phyloP scores from a whole-genome alignment of 768 basidiomycete genomes.

The Brasilioporus rufonigricans region DNA sequence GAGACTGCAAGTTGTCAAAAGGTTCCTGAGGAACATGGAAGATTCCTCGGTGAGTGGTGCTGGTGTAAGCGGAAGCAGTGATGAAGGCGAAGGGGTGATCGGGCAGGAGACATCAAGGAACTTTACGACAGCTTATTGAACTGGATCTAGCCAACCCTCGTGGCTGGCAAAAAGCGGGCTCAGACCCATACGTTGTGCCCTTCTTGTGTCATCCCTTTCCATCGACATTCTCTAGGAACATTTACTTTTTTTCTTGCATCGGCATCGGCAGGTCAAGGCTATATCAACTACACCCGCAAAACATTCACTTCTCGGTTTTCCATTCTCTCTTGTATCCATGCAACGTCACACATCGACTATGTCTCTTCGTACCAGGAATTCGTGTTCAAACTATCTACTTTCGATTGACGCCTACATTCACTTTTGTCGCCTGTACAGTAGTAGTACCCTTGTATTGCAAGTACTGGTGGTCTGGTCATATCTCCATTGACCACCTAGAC shows the following conservation, averaged over 20 bases:
- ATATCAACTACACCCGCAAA: slow-evolving; percentile 12
- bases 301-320: slow-evolving; percentile 1
- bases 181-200: background rate
- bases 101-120: slow-evolving; percentile 53
- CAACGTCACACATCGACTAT: background rate
- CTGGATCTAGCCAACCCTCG: background rate
- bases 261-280: slow-evolving; percentile 1
- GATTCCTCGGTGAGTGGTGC: slow-evolving; percentile 19
- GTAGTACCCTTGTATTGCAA: slow-evolving; percentile 1
- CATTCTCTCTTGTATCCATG: slow-evolving; percentile 7
- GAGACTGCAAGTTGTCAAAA: slow-evolving; percentile 74
- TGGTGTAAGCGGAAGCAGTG: slow-evolving; percentile 9
- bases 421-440: slow-evolving; percentile 11
- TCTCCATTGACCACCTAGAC: background rate
- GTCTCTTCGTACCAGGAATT: slow-evolving; percentile 7
- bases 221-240: slow-evolving; percentile 13
- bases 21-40: slow-evolving; percentile 43
- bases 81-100: slow-evolving; percentile 44
- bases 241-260: slow-evolving; percentile 4
- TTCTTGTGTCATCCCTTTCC: background rate
- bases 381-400: background rate
- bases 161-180: slow-evolving; percentile 5
- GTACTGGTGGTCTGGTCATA: background rate
- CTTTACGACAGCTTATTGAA: slow-evolving; percentile 53
- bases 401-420: background rate